Evolutionary conservation across 2,329 filamentous ascomycete genomes (phyloP).

Genomic region (Arthrobotrys iridis): DNA sequence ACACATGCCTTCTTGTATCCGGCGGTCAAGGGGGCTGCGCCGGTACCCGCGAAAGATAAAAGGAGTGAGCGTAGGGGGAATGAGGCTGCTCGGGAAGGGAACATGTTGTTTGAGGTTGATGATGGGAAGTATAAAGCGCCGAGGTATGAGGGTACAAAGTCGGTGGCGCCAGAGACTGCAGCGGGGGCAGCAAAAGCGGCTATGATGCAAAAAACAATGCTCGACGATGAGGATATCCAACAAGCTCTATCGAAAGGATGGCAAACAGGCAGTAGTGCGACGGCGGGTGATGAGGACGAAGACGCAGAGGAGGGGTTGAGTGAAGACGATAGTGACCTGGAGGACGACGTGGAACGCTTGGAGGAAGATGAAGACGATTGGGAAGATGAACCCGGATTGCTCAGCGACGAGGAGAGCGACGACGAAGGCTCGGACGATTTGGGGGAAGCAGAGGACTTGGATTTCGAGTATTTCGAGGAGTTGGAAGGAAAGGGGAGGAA

Average conservation of each 20-base stretch:
- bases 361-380: background rate
- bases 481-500: background rate
- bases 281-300: too few species aligned
- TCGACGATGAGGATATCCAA: too few species aligned
- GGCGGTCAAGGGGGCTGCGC: background rate
- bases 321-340: background rate
- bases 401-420: background rate
- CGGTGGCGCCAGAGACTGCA: background rate
- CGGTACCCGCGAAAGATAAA: constrained; percentile 9
- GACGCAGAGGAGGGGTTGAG: constrained; percentile 11
- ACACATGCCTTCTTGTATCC: constrained; percentile 73
- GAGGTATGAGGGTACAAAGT: constrained; percentile 25
- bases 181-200: background rate
- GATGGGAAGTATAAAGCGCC: constrained; percentile 39
- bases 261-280: too few species aligned
- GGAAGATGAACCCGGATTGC: background rate
- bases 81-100: background rate
- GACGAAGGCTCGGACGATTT: too few species aligned
- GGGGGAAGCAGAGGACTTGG: background rate
- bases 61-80: background rate
- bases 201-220: too few species aligned
- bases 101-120: constrained; percentile 30
- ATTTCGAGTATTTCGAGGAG: too few species aligned
- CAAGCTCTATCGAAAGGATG: too few species aligned
- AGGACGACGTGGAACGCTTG: background rate